These are phyloP conservation scores for Albugo candida DNA, from an alignment of 352 stramenopile species.

Conservation along the genomic window DNA sequence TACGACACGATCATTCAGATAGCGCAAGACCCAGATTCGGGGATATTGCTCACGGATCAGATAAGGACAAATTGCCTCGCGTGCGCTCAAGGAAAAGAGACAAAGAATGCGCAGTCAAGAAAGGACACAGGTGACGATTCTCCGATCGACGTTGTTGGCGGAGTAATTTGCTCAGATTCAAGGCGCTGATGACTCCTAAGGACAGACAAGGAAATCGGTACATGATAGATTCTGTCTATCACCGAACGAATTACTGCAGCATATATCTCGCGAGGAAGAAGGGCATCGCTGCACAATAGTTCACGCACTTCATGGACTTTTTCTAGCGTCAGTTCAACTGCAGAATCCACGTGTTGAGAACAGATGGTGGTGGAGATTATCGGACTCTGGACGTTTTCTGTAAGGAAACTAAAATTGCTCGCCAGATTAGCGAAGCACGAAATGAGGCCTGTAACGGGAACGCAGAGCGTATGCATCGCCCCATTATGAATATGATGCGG, in stretches of 20 bases:
- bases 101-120: background rate
- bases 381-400: background rate
- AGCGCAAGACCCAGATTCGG: background rate
- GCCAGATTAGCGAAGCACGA: too few relatives aligned
- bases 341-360: constrained; percentile 1
- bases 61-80: background rate
- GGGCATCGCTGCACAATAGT: background rate
- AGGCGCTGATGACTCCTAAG: constrained; percentile 1
- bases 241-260: background rate
- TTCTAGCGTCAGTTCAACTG: constrained; percentile 1
- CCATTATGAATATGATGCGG: too few relatives aligned
- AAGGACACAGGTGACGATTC: background rate
- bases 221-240: constrained; percentile 1
- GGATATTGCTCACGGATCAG: background rate
- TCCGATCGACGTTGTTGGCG: background rate
- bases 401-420: background rate
- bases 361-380: background rate
- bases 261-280: constrained; percentile 1
- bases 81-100: background rate
- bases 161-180: background rate
- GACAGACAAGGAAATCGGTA: background rate
- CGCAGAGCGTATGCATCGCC: too few relatives aligned
- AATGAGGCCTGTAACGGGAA: too few relatives aligned
- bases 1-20: background rate
- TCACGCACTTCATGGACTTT: background rate